Conservation (phyloP, 2,329 filamentous ascomycete genomes). For the Lasiodiplodia sp. region DNA sequence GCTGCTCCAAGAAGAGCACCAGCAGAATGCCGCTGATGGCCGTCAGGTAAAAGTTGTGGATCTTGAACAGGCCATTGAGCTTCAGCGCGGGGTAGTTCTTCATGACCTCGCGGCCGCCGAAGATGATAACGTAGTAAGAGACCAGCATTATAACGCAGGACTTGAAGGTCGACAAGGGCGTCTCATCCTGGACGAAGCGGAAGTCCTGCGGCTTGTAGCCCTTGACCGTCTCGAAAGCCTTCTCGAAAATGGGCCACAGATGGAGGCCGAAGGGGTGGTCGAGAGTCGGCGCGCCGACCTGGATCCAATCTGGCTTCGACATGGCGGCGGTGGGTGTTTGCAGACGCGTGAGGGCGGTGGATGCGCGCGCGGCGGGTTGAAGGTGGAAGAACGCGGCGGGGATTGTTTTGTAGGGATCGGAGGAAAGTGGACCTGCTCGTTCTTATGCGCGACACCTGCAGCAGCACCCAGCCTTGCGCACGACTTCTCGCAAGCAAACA, state of each 20-base stretch:
- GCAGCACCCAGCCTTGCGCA: slow-evolving; percentile 16
- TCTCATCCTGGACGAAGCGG: slow-evolving; percentile 79
- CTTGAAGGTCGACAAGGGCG: slow-evolving; percentile 88
- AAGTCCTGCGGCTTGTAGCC: slow-evolving; percentile 90
- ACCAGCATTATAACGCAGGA: slow-evolving; percentile 81
- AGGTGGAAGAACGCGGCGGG: slow-evolving; percentile 16
- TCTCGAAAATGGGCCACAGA: slow-evolving; percentile 94
- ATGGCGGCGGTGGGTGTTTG: slow-evolving; percentile 47
- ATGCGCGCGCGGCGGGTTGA: slow-evolving; percentile 20
- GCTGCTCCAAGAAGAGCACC: slow-evolving; percentile 87
- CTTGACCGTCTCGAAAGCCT: slow-evolving; percentile 76
- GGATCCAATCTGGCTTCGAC: slow-evolving; percentile 61
- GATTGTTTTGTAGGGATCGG: slow-evolving; percentile 11
- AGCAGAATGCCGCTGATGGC: slow-evolving; percentile 81
- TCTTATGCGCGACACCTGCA: slow-evolving; percentile 24
- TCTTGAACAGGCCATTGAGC: slow-evolving; percentile 87
- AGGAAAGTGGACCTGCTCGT: slow-evolving; percentile 7
- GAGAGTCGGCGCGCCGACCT: slow-evolving; percentile 73
- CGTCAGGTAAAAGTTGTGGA: slow-evolving; percentile 96
- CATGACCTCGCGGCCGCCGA: slow-evolving; percentile 92
- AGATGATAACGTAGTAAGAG: slow-evolving; percentile 91
- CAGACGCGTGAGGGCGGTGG: slow-evolving; percentile 21
- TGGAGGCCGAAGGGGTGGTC: slow-evolving; percentile 91
- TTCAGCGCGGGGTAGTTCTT: slow-evolving; percentile 84
- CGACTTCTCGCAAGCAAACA: not conserved